Base-by-base conservation (phyloP, 176 grass and related monocot species). In the Otatea glauca region DNA sequence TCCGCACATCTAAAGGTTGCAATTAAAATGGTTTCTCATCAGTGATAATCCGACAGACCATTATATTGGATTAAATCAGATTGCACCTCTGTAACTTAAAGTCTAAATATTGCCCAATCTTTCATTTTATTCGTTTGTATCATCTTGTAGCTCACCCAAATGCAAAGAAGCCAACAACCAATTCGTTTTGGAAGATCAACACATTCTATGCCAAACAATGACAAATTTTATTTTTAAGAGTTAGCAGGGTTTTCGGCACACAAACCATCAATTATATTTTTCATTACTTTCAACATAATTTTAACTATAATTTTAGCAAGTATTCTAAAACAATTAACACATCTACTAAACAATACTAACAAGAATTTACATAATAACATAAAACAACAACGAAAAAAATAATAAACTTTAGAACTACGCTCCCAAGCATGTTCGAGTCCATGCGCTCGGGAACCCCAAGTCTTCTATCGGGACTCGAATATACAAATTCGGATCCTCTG, bases 1-100 rank as follows among this genome's bases (percentile, higher is more conserved):
- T 29, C 9, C 9, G 8, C 13, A 20, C 1, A 45, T 54, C 8
- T 72, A 79, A 55, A 45, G 18, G 55, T 47, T 37, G 86, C 37
- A 78, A 60, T 16, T 37, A 79, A 70, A 59, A 60, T 79, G 29
- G 20, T 62, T 60, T 75, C 41, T 58, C 15, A 1, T 18, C 76
- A 67, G 25, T 79, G 29, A 73, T 78, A 68, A 59, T 3, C 45
- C 48, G 13, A 81, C 9, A 73, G 48, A 44, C 4, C 20, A 68
- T 62, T 58, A 58, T 45, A 25, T 64, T 27, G 7, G n/a, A 67
- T 38, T 8, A 18, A 38, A 49, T 53, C 32, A 55, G 64, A 72
- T 65, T 73, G 62, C 59, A 83, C 45, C 18, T 65, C 29, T 75
- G 14, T 4, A 17, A 83, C 11, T 5, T 50, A n/a, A 62, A 72